Conservation (phyloP, 306 rosid genomes). For the Fragaria vesca region DNA sequence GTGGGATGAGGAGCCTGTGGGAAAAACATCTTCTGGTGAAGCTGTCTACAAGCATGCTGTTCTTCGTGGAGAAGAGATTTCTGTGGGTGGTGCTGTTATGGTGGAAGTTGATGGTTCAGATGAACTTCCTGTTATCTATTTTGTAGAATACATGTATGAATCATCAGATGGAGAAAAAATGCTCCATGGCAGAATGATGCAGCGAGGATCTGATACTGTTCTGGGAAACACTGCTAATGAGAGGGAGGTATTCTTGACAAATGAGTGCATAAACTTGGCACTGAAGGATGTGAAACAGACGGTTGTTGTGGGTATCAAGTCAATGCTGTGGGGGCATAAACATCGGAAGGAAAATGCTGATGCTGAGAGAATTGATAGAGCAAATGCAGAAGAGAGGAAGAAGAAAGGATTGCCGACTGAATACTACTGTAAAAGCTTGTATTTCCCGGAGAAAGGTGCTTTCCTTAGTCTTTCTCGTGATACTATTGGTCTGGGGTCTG, state of each 20-base stretch:
- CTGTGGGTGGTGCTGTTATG: conserved; percentile 65
- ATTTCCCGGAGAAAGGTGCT: conserved; percentile 89
- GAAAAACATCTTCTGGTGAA: conserved; percentile 57
- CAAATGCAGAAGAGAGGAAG: conserved; percentile 83
- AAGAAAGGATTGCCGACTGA: conserved; percentile 69
- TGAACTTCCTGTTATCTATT: conserved; percentile 55
- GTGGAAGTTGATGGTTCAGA: conserved; percentile 57
- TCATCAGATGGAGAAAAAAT: conserved; percentile 56
- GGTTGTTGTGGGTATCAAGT: conserved; percentile 40
- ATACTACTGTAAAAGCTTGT: conserved; percentile 77
- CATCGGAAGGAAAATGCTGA: conserved; percentile 62
- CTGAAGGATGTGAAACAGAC: conserved; percentile 52
- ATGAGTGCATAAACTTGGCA: conserved; percentile 60
- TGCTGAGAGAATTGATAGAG: conserved; percentile 56
- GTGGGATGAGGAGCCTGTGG: conserved; percentile 64
- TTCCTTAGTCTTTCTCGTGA: conserved; percentile 62
- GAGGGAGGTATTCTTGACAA: conserved; percentile 83
- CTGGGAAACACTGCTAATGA: conserved; percentile 87
- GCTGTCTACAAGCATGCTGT: conserved; percentile 50
- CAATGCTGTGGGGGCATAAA: conserved; percentile 74
- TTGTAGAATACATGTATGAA: conserved; percentile 85
- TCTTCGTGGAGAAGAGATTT: conserved; percentile 58
- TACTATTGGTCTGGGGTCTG: conserved; percentile 72
- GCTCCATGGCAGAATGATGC: conserved; percentile 83
- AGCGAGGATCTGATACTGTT: conserved; percentile 74